Conservation (phyloP, 768 basidiomycete genomes). For the Leccinum aurantiacum region DNA sequence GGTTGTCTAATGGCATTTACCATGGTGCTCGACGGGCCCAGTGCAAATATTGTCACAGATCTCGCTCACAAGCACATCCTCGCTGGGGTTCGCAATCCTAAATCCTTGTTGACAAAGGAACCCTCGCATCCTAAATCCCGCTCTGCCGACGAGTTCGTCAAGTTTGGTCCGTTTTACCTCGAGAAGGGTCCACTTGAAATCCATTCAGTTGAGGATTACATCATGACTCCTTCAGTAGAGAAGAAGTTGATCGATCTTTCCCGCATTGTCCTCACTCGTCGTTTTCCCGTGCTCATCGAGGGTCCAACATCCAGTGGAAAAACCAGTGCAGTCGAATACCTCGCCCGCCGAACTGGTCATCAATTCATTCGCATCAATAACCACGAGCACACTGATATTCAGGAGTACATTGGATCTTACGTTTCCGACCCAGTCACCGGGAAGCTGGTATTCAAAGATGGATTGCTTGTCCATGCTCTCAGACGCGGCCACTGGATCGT, state of each 20-base stretch:
- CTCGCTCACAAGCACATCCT: conserved; percentile 81
- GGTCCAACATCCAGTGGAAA: conserved; percentile 98
- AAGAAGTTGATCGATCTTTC: conserved; percentile 93
- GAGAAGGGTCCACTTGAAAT: conserved; percentile 69
- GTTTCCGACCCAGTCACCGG: conserved; percentile 90
- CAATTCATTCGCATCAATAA: conserved; percentile 98
- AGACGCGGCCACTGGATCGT: conserved; percentile 97
- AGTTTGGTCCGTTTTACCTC: conserved; percentile 91
- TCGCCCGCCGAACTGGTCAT: conserved; percentile 91
- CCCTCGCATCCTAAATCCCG: conserved; percentile 53
- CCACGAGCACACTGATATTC: conserved; percentile 99
- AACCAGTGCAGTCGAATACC: conserved; percentile 94
- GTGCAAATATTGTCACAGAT: conserved; percentile 61
- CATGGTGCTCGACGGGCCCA: conserved; percentile 81
- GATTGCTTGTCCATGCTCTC: conserved; percentile 88
- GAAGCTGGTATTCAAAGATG: conserved; percentile 94
- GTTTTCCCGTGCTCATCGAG: conserved; percentile 95
- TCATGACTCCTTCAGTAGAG: conserved; percentile 94
- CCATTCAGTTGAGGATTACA: conserved; percentile 75
- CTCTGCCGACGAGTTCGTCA: conserved; percentile 59
- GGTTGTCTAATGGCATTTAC: conserved; percentile 98
- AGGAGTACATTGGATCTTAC: conserved; percentile 97
- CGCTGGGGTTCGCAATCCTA: conserved; percentile 73
- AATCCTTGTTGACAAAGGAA: conserved; percentile 70
- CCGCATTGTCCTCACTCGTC: conserved; percentile 81